A percentile compares a stretch with the other conserved stretches of the same genome.
These are phyloP conservation scores for Dysphania ambrosioides DNA, from an alignment of 148 eudicot genomes.

Conservation along the genomic window DNA sequence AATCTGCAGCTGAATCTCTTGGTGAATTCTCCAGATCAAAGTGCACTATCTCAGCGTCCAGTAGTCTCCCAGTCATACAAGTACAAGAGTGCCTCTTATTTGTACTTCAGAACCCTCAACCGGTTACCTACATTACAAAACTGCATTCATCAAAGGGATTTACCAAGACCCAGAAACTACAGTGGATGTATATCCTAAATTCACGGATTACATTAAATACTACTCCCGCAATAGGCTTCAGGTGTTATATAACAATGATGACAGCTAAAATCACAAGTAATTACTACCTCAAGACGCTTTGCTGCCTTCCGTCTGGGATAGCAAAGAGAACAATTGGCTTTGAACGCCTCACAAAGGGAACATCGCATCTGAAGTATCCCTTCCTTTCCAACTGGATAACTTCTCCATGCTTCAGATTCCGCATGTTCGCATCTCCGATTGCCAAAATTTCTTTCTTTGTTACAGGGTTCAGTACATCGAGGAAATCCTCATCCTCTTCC, in stretches of 20 bases:
- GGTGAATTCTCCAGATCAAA: neutral
- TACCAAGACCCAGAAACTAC: neutral
- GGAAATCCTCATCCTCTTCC: slow-evolving; percentile 87
- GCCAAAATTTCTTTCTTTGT: slow-evolving; percentile 77
- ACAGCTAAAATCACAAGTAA: neutral
- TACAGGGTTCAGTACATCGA: slow-evolving; percentile 71
- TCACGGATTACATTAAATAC: neutral
- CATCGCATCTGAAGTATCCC: slow-evolving; percentile 92
- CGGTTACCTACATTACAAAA: slow-evolving; percentile 19
- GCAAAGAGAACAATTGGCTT: slow-evolving; percentile 82
- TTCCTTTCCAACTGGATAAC: slow-evolving; percentile 87
- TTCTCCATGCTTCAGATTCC: slow-evolving; percentile 77
- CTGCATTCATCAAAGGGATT: neutral
- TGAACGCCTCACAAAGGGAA: slow-evolving; percentile 60
- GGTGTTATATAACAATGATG: neutral
- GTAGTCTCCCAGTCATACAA: neutral
- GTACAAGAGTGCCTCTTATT: neutral
- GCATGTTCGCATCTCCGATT: slow-evolving; percentile 87
- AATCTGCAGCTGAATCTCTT: neutral
- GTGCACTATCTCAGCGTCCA: neutral
- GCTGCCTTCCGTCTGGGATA: slow-evolving; percentile 90
- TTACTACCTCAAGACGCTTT: slow-evolving; percentile 42
- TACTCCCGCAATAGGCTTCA: neutral
- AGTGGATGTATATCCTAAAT: neutral
- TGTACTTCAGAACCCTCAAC: neutral